Evolutionary conservation across 306 rosid genomes (phyloP).

Genomic region (Begonia masoniana): DNA sequence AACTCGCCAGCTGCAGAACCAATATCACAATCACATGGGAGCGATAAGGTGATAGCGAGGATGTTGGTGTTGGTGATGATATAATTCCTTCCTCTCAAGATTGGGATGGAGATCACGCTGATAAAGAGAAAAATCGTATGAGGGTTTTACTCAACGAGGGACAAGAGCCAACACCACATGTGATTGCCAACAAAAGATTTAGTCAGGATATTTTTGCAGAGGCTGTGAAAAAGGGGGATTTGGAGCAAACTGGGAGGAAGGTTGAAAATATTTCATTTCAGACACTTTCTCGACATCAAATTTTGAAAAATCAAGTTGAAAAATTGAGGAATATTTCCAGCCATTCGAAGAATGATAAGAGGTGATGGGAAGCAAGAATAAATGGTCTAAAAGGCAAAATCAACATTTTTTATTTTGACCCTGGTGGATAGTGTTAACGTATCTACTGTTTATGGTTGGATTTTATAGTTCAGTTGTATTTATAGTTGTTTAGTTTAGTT

Average conservation of each 20-base stretch:
- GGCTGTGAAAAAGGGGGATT: conserved; percentile 60
- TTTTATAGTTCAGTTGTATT: too few relatives aligned
- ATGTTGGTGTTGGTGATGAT: conserved; percentile 12
- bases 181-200: conserved; percentile 63
- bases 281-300: too few relatives aligned
- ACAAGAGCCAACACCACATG: conserved; percentile 51
- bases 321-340: too few relatives aligned
- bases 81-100: conserved; percentile 40
- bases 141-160: conserved; percentile 67
- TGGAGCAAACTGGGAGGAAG: conserved; percentile 3
- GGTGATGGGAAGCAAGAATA: too few relatives aligned
- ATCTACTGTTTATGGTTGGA: too few relatives aligned
- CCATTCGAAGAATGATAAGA: too few relatives aligned
- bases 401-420: too few relatives aligned
- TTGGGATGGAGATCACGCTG: conserved; percentile 47
- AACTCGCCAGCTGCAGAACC: conserved; percentile 76
- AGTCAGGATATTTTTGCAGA: conserved; percentile 82
- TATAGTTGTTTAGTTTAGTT: too few relatives aligned
- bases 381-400: too few relatives aligned
- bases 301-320: too few relatives aligned
- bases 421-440: too few relatives aligned
- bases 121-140: conserved; percentile 65
- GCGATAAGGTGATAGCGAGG: conserved; percentile 34
- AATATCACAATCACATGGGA: conserved; percentile 85
- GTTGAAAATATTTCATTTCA: too few relatives aligned